Conservation (phyloP, 441 rosid species). For the Jatropha multifida region DNA sequence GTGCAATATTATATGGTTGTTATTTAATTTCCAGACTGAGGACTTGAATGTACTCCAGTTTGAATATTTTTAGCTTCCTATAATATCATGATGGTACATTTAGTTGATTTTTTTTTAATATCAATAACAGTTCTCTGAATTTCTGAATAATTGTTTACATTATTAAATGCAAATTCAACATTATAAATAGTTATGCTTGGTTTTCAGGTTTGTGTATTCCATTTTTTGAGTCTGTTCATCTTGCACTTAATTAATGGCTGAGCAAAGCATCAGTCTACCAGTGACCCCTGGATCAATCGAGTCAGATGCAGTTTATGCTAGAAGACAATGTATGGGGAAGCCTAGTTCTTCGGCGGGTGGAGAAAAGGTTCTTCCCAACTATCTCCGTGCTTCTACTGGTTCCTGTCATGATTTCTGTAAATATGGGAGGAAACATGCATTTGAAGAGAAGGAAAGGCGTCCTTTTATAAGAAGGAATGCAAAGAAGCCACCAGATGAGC, state of each 20-base stretch:
- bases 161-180: slow-evolving; percentile 2
- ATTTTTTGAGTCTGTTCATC: slow-evolving; percentile 17
- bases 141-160: not conserved
- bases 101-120: slow-evolving; percentile 5
- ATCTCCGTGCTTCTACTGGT: slow-evolving; percentile 72
- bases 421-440: slow-evolving; percentile 52
- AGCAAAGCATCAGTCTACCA: slow-evolving; percentile 35
- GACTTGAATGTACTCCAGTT: slow-evolving; percentile 6
- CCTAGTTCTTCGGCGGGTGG: slow-evolving; percentile 29
- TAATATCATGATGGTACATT: slow-evolving; percentile 2
- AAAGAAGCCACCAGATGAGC: slow-evolving; percentile 31
- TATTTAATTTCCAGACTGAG: slow-evolving; percentile 19
- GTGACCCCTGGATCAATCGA: slow-evolving; percentile 34
- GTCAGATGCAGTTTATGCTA: slow-evolving; percentile 35
- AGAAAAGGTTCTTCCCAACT: slow-evolving; percentile 47
- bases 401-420: slow-evolving; percentile 91
- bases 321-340: slow-evolving; percentile 48
- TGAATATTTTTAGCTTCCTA: not conserved
- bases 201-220: slow-evolving; percentile 23
- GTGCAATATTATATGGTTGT: not conserved
- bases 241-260: slow-evolving; percentile 50
- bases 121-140: not conserved
- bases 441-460: slow-evolving; percentile 42
- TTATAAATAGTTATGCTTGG: slow-evolving; percentile 10
- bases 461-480: slow-evolving; percentile 36